phyloP scores from a whole-genome alignment of 1,284 basidiomycete species.

The Austroboletus novae-zelandiae region DNA sequence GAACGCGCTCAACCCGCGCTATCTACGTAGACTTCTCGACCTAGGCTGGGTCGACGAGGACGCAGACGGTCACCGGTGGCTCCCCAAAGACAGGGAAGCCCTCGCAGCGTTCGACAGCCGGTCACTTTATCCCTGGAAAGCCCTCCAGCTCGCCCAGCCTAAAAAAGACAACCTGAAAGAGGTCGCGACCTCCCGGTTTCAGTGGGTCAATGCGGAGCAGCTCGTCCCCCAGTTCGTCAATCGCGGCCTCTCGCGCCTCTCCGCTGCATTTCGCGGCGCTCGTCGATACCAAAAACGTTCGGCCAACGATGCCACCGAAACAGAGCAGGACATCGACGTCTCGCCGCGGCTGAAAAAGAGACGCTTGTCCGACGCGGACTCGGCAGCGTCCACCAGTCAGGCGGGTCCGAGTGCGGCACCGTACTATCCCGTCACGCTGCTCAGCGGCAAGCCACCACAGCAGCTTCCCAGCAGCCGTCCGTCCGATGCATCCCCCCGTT shows the following conservation, averaged over 20 bases:
- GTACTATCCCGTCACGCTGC: constrained; percentile 16
- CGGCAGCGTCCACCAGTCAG: constrained; percentile 1
- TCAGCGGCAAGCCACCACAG: constrained; percentile 32
- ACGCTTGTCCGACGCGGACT: constrained; percentile 16
- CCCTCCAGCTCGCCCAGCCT: constrained; percentile 25
- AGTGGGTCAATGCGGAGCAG: constrained; percentile 33
- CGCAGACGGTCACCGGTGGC: constrained; percentile 41
- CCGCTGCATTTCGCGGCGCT: constrained; percentile 15
- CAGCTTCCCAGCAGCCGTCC: constrained; percentile 28
- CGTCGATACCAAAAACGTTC: constrained; percentile 27
- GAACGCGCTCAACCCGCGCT: constrained; percentile 40
- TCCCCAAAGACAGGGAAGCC: constrained; percentile 41
- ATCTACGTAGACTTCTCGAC: constrained; percentile 45
- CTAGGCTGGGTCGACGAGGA: constrained; percentile 46
- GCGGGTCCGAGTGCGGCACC: constrained; percentile 1
- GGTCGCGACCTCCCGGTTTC: constrained; percentile 31
- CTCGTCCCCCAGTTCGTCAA: constrained; percentile 28
- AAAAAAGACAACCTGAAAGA: constrained; percentile 25
- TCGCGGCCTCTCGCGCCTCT: constrained; percentile 23
- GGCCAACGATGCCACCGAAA: constrained; percentile 11
- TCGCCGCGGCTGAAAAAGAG: constrained; percentile 30
- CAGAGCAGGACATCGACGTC: constrained; percentile 3
- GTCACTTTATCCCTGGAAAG: constrained; percentile 29
- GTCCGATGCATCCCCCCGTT: constrained; percentile 4
- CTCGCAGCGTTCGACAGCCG: constrained; percentile 38